Conservation (phyloP, 768 basidiomycete genomes). For the Phlebiopsis gigantea region DNA sequence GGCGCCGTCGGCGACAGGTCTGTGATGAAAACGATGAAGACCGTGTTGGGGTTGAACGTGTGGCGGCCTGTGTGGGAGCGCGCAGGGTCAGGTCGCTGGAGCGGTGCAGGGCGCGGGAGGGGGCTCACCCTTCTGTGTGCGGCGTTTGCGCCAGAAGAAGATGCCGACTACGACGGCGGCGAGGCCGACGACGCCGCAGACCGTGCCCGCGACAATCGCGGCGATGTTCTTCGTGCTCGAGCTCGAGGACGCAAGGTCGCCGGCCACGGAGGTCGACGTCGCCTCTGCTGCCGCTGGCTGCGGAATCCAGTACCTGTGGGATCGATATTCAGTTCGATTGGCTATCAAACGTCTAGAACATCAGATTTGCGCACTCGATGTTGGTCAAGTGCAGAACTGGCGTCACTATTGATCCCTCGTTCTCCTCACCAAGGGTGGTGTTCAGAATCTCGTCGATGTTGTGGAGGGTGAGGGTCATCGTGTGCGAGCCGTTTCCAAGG, state of each 20-base stretch:
- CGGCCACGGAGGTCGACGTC: not conserved
- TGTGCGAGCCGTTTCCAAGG: conserved; percentile 8
- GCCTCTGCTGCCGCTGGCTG: not conserved
- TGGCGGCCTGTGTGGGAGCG: conserved; percentile 3
- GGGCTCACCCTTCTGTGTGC: not conserved
- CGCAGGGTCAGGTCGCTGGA: not conserved
- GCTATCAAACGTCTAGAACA: too few relatives aligned
- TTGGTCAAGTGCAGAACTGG: conserved; percentile 6
- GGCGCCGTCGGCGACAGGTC: not conserved
- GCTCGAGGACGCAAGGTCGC: not conserved
- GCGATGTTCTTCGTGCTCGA: conserved; percentile 4
- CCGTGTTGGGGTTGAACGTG: conserved; percentile 1
- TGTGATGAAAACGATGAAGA: conserved; percentile 8
- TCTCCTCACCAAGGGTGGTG: not conserved
- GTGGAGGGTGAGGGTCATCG: not conserved
- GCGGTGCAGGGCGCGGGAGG: not conserved
- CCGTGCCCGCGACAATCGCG: conserved; percentile 5
- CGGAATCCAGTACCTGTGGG: conserved; percentile 6
- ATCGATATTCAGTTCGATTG: not conserved
- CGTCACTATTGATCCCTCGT: not conserved
- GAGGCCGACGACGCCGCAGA: conserved; percentile 6
- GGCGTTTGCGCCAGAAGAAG: not conserved
- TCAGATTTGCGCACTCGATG: conserved; percentile 3
- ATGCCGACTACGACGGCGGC: not conserved
- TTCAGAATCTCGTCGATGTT: not conserved